Percentiles rank a stretch among this genome's conserved stretches.
phyloP scores from a whole-genome alignment of 2,329 filamentous ascomycete genomes.

The Aspergillus brasiliensis region DNA sequence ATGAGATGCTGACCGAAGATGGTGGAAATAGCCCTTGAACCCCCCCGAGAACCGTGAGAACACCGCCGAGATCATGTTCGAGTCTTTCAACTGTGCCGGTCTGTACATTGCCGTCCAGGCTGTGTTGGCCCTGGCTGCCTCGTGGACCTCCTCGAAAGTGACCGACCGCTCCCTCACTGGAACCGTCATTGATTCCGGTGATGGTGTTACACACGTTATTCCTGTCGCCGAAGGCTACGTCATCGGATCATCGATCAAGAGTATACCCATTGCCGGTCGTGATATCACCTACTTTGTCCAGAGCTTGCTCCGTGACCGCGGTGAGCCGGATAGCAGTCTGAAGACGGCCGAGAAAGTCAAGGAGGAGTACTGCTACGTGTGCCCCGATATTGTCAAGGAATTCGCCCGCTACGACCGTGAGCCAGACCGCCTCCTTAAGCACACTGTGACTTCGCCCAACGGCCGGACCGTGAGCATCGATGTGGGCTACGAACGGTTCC shows the following conservation, averaged over 20 bases:
- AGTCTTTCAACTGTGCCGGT: slow-evolving; percentile 98
- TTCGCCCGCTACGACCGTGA: slow-evolving; percentile 94
- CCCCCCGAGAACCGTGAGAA: slow-evolving; percentile 98
- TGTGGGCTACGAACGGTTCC: slow-evolving; percentile 95
- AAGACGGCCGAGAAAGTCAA: slow-evolving; percentile 99
- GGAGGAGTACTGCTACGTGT: slow-evolving; percentile 98
- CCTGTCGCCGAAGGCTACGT: slow-evolving; percentile 98
- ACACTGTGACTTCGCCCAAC: slow-evolving; percentile 81
- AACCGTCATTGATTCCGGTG: slow-evolving; percentile 97
- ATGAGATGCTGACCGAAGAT: neutral
- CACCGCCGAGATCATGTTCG: slow-evolving; percentile 99
- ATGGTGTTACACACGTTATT: slow-evolving; percentile 98
- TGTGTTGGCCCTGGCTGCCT: slow-evolving; percentile 91
- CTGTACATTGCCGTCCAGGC: slow-evolving; percentile 99
- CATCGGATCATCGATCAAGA: slow-evolving; percentile 98
- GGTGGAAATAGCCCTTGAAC: slow-evolving; percentile 73
- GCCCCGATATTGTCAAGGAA: slow-evolving; percentile 98
- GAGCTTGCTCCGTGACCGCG: slow-evolving; percentile 89
- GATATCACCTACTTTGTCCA: slow-evolving; percentile 99
- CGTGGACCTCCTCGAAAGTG: slow-evolving; percentile 98
- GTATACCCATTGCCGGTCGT: slow-evolving; percentile 94
- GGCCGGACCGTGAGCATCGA: slow-evolving; percentile 84
- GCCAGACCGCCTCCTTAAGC: slow-evolving; percentile 85
- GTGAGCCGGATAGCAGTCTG: slow-evolving; percentile 92
- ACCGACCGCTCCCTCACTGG: slow-evolving; percentile 94